Evolutionary conservation across 306 rosid genomes (phyloP), one percentile per base, ranked within the genome.

Genomic region (Acacia confusa): DNA sequence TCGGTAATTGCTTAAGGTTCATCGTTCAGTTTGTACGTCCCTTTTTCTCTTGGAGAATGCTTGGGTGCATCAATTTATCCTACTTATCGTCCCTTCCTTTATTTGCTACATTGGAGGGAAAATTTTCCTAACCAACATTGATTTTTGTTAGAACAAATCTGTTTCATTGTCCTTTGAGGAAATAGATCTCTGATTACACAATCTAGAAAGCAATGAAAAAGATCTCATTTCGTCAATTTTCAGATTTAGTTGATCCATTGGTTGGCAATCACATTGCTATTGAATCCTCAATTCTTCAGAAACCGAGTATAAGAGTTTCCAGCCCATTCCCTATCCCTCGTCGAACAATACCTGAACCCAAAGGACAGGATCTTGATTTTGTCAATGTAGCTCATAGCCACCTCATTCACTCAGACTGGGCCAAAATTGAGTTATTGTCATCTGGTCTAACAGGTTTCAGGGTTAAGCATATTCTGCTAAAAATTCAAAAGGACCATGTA

Each of bases 311-410:
- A 34, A 78, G 79, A 82, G 78, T 57, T 47, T 61, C 83, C 78
- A 78, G 83, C 30, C 74, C 81, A 74, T 19, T 85, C 65, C 97
- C 95, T 19, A 78, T 94, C 4, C 97, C 97, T 74, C 95, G 91
- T 60, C 85, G 88, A 81, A 86, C 91, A 9, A 83, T 94, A 45
- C 94, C 92, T 32, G 85, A 86, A 50, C 88, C 97, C 74, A 83
- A 72, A 72, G 97, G 92, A 15, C 94, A 91, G 60, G 97, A 92
- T 85, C 89, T 94, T 57, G 99, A 95, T 84, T 91, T 87, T 75
- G 84, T 95, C 8, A 91, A 88, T 43, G 89, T 93, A n/a, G 87
- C 86, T 5, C 94, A 85, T 70, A 87, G 95, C 83, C 94, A 93
- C 75, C 63, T 95, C 8, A 90, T 91, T 74, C 92, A 95, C 77